Percentiles rank a stretch among this genome's conserved stretches.
Evolutionary conservation across 2,329 filamentous ascomycete species (phyloP).

Genomic region (Colletotrichum endophyticum): DNA sequence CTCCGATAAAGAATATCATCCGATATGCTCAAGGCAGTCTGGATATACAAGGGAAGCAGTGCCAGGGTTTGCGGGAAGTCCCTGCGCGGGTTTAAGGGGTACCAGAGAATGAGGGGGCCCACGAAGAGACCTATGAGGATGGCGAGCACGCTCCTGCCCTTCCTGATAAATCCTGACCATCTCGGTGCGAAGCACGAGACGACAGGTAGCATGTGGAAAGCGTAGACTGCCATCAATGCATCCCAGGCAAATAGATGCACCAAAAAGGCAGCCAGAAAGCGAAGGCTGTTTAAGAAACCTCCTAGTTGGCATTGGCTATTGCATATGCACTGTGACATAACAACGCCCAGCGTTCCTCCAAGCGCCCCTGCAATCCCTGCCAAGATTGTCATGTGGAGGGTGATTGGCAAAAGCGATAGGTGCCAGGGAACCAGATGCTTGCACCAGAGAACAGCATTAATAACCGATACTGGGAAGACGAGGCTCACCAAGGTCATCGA

Average conservation of each 20-base stretch:
- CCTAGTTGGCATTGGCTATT: not conserved
- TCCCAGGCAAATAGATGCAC: not conserved
- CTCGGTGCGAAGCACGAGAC: not conserved
- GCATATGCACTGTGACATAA: not conserved
- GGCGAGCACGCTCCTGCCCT: not conserved
- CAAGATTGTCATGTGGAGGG: not conserved
- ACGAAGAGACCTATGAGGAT: not conserved
- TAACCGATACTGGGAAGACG: not conserved
- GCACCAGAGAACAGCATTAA: not conserved
- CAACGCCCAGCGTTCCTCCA: not conserved
- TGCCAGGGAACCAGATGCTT: not conserved
- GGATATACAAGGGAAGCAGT: not conserved
- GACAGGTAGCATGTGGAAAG: not conserved
- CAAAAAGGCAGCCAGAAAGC: not conserved
- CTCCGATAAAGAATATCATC: not conserved
- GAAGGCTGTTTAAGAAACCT: not conserved
- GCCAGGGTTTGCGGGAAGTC: not conserved
- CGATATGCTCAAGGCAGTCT: not conserved
- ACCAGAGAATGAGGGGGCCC: not conserved
- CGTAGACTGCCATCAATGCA: not conserved
- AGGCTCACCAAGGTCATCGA: not conserved
- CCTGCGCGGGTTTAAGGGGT: not conserved
- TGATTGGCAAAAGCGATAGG: not conserved
- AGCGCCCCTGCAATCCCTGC: not conserved
- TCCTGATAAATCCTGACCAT: not conserved